Conservation (phyloP, 2,329 filamentous ascomycete species). For the Colletotrichum sp. region DNA sequence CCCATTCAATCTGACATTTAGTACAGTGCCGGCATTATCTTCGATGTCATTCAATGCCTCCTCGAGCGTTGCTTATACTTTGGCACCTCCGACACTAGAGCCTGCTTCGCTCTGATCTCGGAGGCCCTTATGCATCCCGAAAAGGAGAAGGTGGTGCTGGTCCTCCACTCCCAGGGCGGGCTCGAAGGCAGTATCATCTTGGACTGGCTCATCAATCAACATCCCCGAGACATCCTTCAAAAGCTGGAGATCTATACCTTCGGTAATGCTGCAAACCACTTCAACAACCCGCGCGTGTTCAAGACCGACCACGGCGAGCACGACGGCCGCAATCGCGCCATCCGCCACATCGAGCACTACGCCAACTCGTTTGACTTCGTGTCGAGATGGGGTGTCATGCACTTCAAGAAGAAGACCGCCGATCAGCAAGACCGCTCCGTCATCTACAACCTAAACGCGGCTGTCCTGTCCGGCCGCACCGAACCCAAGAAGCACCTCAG, state of each 20-base stretch:
- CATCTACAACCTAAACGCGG: background rate
- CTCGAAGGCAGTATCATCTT: slow-evolving; percentile 76
- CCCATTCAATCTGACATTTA: background rate
- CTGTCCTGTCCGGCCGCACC: slow-evolving; percentile 24
- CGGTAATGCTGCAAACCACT: slow-evolving; percentile 80
- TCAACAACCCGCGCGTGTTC: slow-evolving; percentile 72
- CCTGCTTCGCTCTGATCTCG: slow-evolving; percentile 68
- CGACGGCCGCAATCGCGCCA: slow-evolving; percentile 50
- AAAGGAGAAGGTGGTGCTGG: slow-evolving; percentile 73
- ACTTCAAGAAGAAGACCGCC: slow-evolving; percentile 49
- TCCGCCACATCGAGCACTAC: slow-evolving; percentile 82
- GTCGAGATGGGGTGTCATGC: slow-evolving; percentile 74
- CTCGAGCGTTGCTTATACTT: slow-evolving; percentile 78
- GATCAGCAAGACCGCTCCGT: slow-evolving; percentile 42
- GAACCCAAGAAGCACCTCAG: slow-evolving; percentile 27
- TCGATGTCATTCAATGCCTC: slow-evolving; percentile 79
- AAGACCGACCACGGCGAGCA: slow-evolving; percentile 37
- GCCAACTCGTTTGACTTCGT: slow-evolving; percentile 78
- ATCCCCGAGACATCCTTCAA: slow-evolving; percentile 67
- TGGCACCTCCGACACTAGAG: slow-evolving; percentile 70
- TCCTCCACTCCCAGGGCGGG: slow-evolving; percentile 79
- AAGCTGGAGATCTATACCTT: slow-evolving; percentile 83
- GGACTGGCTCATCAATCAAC: slow-evolving; percentile 78
- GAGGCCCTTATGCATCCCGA: slow-evolving; percentile 64
- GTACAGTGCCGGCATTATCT: slow-evolving; percentile 65